These are phyloP conservation scores for Chenopodium album DNA, from an alignment of 148 eudicot genomes.

Conservation along the genomic window DNA sequence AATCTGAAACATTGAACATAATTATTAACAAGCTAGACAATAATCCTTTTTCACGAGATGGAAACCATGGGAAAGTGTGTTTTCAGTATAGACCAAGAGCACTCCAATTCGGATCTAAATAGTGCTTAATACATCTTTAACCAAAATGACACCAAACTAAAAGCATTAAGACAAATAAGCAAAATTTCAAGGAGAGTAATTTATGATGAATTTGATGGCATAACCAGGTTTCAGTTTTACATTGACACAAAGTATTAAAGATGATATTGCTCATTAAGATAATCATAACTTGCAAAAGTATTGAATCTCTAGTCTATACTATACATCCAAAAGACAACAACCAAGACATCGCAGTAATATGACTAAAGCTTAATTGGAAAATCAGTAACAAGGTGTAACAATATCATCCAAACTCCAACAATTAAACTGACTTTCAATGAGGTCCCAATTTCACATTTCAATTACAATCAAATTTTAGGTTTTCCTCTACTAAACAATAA, in stretches of 20 bases:
- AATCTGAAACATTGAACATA: constrained; percentile 37
- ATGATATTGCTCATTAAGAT: neutral
- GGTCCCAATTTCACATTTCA: neutral
- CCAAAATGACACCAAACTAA: neutral
- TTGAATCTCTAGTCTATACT: neutral
- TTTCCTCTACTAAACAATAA: neutral
- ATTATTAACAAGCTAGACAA: neutral
- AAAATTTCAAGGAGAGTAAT: neutral
- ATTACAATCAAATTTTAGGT: neutral
- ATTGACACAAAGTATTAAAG: neutral
- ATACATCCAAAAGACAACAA: neutral
- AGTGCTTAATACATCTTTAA: neutral
- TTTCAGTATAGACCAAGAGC: neutral
- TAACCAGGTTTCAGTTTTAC: neutral
- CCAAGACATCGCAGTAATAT: neutral
- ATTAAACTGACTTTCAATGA: neutral
- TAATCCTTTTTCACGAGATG: neutral
- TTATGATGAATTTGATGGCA: neutral
- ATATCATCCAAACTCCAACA: neutral
- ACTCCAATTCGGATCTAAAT: neutral
- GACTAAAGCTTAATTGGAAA: neutral
- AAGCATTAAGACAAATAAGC: neutral
- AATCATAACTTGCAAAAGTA: neutral
- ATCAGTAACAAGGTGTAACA: neutral
- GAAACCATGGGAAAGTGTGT: neutral